phyloP scores from a whole-genome alignment of 148 eudicot genomes.

The Beta vulgaris region DNA sequence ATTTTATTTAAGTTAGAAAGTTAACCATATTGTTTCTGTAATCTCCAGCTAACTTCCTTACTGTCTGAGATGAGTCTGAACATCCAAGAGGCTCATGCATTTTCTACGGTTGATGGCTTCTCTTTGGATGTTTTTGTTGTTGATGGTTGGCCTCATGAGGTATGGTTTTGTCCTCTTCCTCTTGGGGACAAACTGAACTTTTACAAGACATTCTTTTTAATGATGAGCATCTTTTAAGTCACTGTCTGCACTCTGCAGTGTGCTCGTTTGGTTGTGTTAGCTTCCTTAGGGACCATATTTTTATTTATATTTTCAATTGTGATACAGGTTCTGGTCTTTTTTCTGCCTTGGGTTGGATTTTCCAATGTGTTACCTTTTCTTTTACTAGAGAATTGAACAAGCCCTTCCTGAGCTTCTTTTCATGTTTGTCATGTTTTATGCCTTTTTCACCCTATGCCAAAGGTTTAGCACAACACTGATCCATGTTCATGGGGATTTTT shows the following conservation, averaged over 20 bases:
- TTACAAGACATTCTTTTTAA: not conserved
- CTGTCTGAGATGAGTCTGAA: conserved; percentile 81
- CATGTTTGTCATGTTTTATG: not conserved
- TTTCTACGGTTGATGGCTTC: conserved; percentile 81
- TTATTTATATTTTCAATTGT: not conserved
- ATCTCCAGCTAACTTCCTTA: conserved; percentile 73
- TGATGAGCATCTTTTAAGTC: not conserved
- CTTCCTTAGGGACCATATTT: not conserved
- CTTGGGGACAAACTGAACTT: not conserved
- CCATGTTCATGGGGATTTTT: too few species aligned
- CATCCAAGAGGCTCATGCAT: conserved; percentile 96
- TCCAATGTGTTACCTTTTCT: not conserved
- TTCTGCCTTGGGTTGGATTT: not conserved
- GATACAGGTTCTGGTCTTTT: not conserved
- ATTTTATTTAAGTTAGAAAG: not conserved
- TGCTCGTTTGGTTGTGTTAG: not conserved
- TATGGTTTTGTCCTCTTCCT: conserved; percentile 27
- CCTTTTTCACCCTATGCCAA: not conserved
- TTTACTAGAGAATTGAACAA: too few species aligned
- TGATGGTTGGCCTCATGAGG: conserved; percentile 74
- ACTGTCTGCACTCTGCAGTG: too few species aligned
- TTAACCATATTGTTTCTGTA: conserved; percentile 15
- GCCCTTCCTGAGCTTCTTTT: not conserved
- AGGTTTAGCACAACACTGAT: too few species aligned
- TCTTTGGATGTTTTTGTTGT: conserved; percentile 92